Percentiles rank a stretch among this genome's conserved stretches.
Evolutionary conservation across 495 filamentous ascomycete species (phyloP).

Genomic region (Talaromyces borbonicus): DNA sequence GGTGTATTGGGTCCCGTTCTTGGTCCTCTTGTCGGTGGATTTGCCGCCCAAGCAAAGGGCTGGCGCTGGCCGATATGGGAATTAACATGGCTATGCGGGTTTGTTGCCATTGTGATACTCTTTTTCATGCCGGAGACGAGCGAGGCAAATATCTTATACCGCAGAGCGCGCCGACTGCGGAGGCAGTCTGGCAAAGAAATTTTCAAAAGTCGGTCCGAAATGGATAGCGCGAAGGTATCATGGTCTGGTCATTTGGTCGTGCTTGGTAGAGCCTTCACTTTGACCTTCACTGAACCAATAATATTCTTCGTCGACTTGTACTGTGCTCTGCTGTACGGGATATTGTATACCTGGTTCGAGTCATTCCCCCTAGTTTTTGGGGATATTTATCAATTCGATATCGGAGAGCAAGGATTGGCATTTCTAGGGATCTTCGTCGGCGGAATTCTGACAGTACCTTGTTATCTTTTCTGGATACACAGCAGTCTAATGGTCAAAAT

Average conservation of each 20-base stretch:
- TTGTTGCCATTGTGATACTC: slow-evolving; percentile 38
- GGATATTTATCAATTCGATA: slow-evolving; percentile 38
- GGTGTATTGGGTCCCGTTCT: slow-evolving; percentile 32
- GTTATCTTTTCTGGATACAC: slow-evolving; percentile 37
- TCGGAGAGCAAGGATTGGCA: slow-evolving; percentile 35
- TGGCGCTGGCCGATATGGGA: slow-evolving; percentile 43
- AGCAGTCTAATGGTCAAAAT: slow-evolving; percentile 28
- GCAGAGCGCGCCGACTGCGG: slow-evolving; percentile 42
- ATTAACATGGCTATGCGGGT: slow-evolving; percentile 35
- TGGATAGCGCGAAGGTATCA: slow-evolving; percentile 23
- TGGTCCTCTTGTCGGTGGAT: slow-evolving; percentile 34
- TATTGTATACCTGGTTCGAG: slow-evolving; percentile 50
- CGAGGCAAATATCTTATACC: slow-evolving; percentile 44
- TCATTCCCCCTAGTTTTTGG: slow-evolving; percentile 45
- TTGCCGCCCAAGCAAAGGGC: slow-evolving; percentile 25
- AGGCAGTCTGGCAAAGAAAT: slow-evolving; percentile 22
- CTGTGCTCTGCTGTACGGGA: slow-evolving; percentile 42
- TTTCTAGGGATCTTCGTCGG: slow-evolving; percentile 43
- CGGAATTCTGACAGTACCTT: slow-evolving; percentile 25
- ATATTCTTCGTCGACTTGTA: slow-evolving; percentile 44
- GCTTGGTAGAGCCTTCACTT: slow-evolving; percentile 31
- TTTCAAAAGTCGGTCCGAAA: slow-evolving; percentile 29
- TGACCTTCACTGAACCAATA: slow-evolving; percentile 39
- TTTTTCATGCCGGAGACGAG: slow-evolving; percentile 49
- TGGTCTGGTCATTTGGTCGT: slow-evolving; percentile 25